A percentile compares a stretch with the other conserved stretches of the same genome.
Evolutionary conservation across 129 eudicot genomes (phyloP).

Genomic region (Heracleum sosnowskyi): DNA sequence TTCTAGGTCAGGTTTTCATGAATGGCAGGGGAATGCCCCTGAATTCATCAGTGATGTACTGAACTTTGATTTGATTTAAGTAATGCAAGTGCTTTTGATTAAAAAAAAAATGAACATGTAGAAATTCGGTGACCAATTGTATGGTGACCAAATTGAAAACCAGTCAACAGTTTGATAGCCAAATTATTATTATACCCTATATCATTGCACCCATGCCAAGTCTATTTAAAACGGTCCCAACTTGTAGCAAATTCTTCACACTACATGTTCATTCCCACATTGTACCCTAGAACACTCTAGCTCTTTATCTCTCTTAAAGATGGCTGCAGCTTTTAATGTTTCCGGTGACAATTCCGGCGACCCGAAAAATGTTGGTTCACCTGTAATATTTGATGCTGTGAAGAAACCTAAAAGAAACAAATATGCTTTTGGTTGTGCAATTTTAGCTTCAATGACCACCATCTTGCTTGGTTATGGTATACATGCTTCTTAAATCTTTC

Average conservation of each 20-base stretch:
- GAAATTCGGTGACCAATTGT: background rate
- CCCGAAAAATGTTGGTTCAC: background rate
- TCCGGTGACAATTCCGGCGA: conserved; percentile 9
- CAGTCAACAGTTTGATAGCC: background rate
- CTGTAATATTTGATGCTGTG: conserved; percentile 9
- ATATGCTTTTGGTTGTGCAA: conserved; percentile 17
- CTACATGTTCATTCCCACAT: background rate
- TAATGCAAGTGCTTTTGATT: too few species aligned
- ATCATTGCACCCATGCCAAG: conserved; percentile 1
- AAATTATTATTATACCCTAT: background rate
- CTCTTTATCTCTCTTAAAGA: background rate
- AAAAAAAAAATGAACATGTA: background rate
- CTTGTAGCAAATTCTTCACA: background rate
- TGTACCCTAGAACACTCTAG: background rate
- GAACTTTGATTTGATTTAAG: too few species aligned
- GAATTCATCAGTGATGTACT: too few species aligned
- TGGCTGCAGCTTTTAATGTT: conserved; percentile 7
- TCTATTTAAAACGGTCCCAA: background rate
- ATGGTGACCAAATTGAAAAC: background rate
- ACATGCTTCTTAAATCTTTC: background rate
- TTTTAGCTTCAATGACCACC: conserved; percentile 20
- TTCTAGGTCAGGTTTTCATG: too few species aligned
- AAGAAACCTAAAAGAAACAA: conserved; percentile 15
- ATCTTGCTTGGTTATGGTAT: conserved; percentile 19
- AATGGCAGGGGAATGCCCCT: too few species aligned